These are phyloP conservation scores for Haberlea rhodopensis DNA, from an alignment of 257 asterid genomes.

Conservation along the genomic window DNA sequence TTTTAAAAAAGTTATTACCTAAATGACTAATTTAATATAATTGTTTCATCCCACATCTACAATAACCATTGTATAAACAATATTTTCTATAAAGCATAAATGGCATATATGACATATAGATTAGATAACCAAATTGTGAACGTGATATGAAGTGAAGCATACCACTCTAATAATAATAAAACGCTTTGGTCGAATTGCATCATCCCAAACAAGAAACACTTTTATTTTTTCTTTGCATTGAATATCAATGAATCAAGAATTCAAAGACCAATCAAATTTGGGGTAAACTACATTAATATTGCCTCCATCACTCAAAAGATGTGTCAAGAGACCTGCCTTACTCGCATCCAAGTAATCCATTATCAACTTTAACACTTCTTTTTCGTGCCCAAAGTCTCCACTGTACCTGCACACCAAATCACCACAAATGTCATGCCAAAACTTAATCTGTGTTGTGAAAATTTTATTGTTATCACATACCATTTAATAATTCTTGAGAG, in stretches of 20 bases:
- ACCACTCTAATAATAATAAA: too few species aligned
- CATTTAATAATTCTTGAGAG: constrained; percentile 67
- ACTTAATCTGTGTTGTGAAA: not conserved
- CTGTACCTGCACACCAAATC: constrained; percentile 56
- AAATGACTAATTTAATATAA: too few species aligned
- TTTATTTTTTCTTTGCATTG: not conserved
- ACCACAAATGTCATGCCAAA: not conserved
- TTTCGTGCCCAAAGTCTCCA: constrained; percentile 83
- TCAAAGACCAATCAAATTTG: constrained; percentile 72
- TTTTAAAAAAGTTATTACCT: too few species aligned
- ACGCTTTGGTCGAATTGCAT: not conserved
- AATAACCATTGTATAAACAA: too few species aligned
- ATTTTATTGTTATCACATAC: constrained; percentile 40
- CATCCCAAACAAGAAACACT: not conserved
- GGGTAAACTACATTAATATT: constrained; percentile 58
- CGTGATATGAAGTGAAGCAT: too few species aligned
- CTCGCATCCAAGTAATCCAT: constrained; percentile 69
- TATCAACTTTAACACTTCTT: constrained; percentile 67
- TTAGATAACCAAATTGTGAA: too few species aligned
- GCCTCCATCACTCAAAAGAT: constrained; percentile 69
- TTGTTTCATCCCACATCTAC: too few species aligned
- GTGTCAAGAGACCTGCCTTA: constrained; percentile 84
- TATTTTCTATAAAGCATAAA: too few species aligned
- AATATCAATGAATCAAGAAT: constrained; percentile 36
- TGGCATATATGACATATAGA: too few species aligned